phyloP scores from a whole-genome alignment of 2,329 filamentous ascomycete species.

The Onygenales sp. region DNA sequence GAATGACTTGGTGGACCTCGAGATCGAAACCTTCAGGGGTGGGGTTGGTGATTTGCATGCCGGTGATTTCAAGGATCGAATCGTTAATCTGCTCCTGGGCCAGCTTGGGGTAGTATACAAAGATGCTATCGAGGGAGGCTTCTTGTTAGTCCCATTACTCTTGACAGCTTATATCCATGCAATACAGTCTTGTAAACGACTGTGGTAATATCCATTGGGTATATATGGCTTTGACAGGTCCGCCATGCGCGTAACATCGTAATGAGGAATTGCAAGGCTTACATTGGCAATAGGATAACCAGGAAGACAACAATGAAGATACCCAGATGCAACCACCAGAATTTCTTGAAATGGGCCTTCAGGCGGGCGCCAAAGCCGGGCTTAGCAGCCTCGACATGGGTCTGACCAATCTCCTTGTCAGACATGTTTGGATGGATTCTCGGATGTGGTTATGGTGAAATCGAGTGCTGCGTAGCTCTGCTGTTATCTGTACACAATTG shows the following conservation, averaged over 20 bases:
- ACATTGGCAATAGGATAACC: slow-evolving; percentile 48
- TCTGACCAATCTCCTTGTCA: neutral
- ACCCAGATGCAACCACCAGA: slow-evolving; percentile 47
- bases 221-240: no score
- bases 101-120: slow-evolving; percentile 49
- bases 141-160: neutral
- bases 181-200: no score
- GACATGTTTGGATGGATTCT: slow-evolving; percentile 3
- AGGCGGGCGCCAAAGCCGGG: slow-evolving; percentile 19
- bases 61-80: slow-evolving; percentile 41
- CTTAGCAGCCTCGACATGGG: slow-evolving; percentile 8
- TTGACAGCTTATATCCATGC: no score
- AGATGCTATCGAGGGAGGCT: slow-evolving; percentile 34
- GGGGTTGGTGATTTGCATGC: slow-evolving; percentile 44
- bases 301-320: slow-evolving; percentile 42
- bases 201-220: no score
- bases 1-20: slow-evolving; percentile 39
- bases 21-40: slow-evolving; percentile 39
- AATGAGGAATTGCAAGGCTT: slow-evolving; percentile 21
- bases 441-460: neutral
- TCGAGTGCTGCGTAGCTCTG: neutral
- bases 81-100: slow-evolving; percentile 46
- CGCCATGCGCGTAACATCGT: no score
- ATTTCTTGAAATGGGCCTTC: slow-evolving; percentile 31
- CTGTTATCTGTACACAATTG: neutral